Base-by-base conservation (phyloP, 2,329 filamentous ascomycete genomes). In the Epichloe scottii region DNA sequence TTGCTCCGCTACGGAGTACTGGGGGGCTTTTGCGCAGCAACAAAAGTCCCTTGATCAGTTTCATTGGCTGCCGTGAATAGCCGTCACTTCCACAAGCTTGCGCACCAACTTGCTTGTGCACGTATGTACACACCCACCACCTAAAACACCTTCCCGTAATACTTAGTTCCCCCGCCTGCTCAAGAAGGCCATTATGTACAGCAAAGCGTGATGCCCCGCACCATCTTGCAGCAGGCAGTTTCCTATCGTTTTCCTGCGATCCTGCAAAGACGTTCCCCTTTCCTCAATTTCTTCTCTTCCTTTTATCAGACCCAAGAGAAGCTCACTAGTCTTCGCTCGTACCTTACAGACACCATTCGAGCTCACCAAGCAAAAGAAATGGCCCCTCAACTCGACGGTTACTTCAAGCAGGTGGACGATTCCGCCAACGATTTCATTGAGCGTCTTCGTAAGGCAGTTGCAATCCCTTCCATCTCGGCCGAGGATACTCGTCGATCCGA, bases 401-500 rank as follows among this genome's bases (percentile, higher is more conserved):
- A 86, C 76, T 97, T 96, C 77, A 83, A 88, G 71, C 83, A 95
- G 78, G 89, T 95, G 61, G 89, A 96, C 70, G 72, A 72, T 65
- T 76, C 90, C 62, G 79, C 89, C 48, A 79, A 83, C 58, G 75
- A 81, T 65, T 96, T 95, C 72, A 94, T 95, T 69, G 85, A 94
- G 61, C 85, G 91, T 60, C 81, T 98, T 54, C 80, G 87, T 64
- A 82, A 90, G 70, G 93, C 93, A 50, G 93, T 98, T 54, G 91
- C 90, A 49, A 98, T 98, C 62, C 93, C 93, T 19, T 98, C 93
- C 56, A 79, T 98, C 66, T 97, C 91, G 35, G 87, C 91, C 46
- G 90, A 96, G 56, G 89, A 93, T 64, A 84, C 85, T 59, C 84
- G 88, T 63, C 84, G 93, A 54, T 84, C 84, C 51, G 90, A 98